Percentiles rank a stretch among this genome's conserved stretches.
Conservation (phyloP, 2,329 filamentous ascomycete species). For the Fusarium ambrosium region DNA sequence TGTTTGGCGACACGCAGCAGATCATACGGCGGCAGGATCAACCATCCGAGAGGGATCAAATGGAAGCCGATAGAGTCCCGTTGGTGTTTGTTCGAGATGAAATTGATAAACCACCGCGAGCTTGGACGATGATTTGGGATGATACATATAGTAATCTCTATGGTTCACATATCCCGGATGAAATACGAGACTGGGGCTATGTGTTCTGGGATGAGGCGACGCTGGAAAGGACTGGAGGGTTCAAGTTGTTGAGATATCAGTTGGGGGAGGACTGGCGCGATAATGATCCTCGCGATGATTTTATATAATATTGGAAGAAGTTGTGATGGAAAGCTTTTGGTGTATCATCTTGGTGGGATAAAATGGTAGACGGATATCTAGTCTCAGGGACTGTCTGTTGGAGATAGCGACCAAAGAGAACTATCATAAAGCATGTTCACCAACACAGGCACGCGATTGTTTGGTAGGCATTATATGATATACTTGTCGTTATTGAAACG, state of each 20-base stretch:
- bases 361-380: no score
- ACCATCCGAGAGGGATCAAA: conserved; percentile 8
- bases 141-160: conserved; percentile 1
- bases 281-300: background rate
- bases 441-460: background rate
- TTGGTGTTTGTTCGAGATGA: background rate
- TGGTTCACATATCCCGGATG: background rate
- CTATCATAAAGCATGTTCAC: background rate
- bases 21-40: background rate
- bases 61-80: background rate
- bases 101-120: background rate
- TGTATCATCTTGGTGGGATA: no score
- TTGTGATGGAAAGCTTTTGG: no score
- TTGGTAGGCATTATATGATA: background rate
- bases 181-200: background rate
- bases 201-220: background rate
- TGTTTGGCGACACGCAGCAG: background rate
- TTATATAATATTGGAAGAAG: background rate
- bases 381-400: no score
- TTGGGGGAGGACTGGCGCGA: background rate
- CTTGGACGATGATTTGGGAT: background rate
- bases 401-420: background rate
- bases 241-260: background rate
- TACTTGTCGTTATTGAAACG: background rate
- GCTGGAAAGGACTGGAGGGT: background rate